These are phyloP conservation scores for Rasamsonia emersonii DNA, from an alignment of 2,329 filamentous ascomycete species.

Conservation along the genomic window DNA sequence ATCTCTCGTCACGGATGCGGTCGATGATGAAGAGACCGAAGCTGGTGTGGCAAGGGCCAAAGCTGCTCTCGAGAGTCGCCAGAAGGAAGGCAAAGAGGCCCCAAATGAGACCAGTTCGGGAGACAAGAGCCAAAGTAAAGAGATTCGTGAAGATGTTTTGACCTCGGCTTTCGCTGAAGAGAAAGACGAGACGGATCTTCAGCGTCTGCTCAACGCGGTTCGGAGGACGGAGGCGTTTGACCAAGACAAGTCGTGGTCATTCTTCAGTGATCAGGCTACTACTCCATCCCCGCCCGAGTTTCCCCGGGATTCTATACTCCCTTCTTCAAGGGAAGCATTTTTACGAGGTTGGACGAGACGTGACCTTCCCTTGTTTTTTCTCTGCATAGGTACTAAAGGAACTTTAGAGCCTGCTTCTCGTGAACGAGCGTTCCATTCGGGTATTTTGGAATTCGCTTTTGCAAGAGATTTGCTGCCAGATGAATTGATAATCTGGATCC, in stretches of 20 bases:
- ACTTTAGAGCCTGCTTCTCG: constrained; percentile 40
- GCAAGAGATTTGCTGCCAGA: constrained; percentile 47
- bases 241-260: constrained; percentile 46
- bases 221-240: constrained; percentile 52
- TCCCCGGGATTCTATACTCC: constrained; percentile 22
- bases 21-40: constrained; percentile 51
- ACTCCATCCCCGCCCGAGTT: constrained; percentile 21
- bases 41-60: constrained; percentile 39
- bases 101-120: constrained; percentile 5
- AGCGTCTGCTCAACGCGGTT: constrained; percentile 49
- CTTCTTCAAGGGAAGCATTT: constrained; percentile 20
- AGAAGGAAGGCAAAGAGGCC: constrained; percentile 7
- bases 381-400: constrained; percentile 9
- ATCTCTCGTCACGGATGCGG: constrained; percentile 51
- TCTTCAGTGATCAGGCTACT: constrained; percentile 39
- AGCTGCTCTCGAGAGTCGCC: constrained; percentile 19
- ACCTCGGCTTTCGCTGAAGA: constrained; percentile 36
- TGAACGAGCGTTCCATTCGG: constrained; percentile 53
- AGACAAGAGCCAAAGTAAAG: constrained; percentile 6
- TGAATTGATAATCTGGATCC: constrained; percentile 58
- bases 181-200: constrained; percentile 32
- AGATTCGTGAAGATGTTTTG: constrained; percentile 32
- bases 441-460: constrained; percentile 51
- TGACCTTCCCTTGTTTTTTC: neutral
- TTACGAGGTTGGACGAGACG: constrained; percentile 23